Evolutionary conservation across 2,329 filamentous ascomycete species (phyloP), one percentile per base, ranked within the genome.

Genomic region (Colletotrichum spaethianum): DNA sequence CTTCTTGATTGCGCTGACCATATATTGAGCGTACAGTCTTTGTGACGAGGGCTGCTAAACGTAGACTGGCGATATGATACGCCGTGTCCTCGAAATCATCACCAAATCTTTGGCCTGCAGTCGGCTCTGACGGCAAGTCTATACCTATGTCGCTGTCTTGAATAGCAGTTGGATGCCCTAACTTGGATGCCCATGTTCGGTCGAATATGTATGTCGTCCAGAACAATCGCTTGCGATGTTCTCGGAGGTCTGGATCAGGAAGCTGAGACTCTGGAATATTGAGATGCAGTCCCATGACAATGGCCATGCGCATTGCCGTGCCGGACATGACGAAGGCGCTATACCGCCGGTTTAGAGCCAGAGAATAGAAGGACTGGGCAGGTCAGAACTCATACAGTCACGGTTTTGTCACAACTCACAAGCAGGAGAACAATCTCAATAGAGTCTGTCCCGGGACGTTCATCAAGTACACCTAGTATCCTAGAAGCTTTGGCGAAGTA

Each of bases 91-190:
- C 75, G 36, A 82, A 82, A 23, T 82, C 80, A 3, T 75, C 64
- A 23, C 36, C 65, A 26, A 26, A 63, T 0, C 28, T 16, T 6
- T 48, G 56, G 23, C 67, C 40, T 9, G 36, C 9, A 2, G 56
- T 31, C 2, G 59, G 70, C 28, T 81, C 79, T 0, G 82, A 82
- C 0, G 85, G 85, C 14, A 84, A 73, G 48, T 84, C 82, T 5
- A 85, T 82, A 36, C 83, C 78, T 1, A 87, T 86, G 31, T 86
- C 86, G 50, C 84, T 82, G 60, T 88, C 86, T 14, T 82, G 81
- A 12, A 88, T 84, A 50, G 86, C 84, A 14, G 84, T 81, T 0
- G 86, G 85, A 48, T 87, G 82, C 0, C 86, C 85, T 55, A 87
- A 80, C 44, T 86, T 85, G 0, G 85, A 84, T 4, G 84, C 84